Base-by-base conservation (phyloP, 306 rosid species). In the Vigna unguiculata region DNA sequence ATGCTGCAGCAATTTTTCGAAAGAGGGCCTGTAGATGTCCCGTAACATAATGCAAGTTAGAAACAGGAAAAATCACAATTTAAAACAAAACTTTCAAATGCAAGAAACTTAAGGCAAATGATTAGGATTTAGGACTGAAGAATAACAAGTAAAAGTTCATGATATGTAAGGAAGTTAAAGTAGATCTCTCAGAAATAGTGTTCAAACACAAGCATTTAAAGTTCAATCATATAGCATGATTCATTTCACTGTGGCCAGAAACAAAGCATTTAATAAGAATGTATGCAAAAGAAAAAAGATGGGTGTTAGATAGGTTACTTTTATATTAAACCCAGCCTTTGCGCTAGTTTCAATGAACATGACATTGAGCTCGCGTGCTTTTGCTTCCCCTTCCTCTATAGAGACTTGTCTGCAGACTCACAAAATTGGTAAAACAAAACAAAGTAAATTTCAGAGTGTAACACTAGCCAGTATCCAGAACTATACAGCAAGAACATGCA, bases 321-420 rank as follows among this genome's bases (percentile, higher is more conserved):
- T 91, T 74, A 91, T 91, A 79, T 91, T 91, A 81, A 91, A 91
- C 30, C 95, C 94, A 74, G 93, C 97, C 80, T 91, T 91, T 30
- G 97, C 97, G 60, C 90, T 91, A 25, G 93, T 88, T 84, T 91
- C 97, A 41, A 89, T 89, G 49, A 85, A 89, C 93, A 91, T 86
- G 77, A 89, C 95, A 78, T 89, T 88, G 34, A 89, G 81, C 45
- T 88, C 94, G 6, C 78, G 90, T 15, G 90, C 87, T 85, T 86
- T 91, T 24, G 90, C 95, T 86, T 91, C 97, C 60, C 88, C 97
- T 86, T 91, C 97, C 75, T 89, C 97, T 63, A 85, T 74, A 12
- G 97, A 91, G 58, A 91, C 95, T 88, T 89, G 95, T 71, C 97
- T 89, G 82, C 25, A 19, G 68, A 55, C 32, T 20, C 43, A 57